Base-by-base conservation (phyloP, 2,329 filamentous ascomycete species). In the Pseudogymnoascus sp. region DNA sequence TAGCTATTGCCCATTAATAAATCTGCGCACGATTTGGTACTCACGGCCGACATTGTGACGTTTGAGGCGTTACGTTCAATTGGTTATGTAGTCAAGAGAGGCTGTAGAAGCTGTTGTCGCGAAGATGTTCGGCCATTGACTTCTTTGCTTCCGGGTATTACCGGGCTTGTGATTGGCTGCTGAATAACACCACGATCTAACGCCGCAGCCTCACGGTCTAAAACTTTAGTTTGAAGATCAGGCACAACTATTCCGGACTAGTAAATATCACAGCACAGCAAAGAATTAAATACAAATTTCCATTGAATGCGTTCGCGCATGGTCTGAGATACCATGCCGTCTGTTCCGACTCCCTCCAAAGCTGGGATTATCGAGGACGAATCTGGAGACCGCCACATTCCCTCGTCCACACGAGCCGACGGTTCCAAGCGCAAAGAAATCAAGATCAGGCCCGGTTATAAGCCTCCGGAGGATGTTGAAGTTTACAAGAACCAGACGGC, bases 351-450 rank as follows among this genome's bases (percentile, higher is more conserved):
- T 65, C 77, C 83, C 40, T 80, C 84, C 63, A 86, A 83, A 60
- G 80, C 90, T 42, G 90, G 90, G 69, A 93, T 93, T 72, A 88
- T 88, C 61, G 88, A 93, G 73, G 83, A 87, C 60, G 75, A 76
- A 67, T 90, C 85, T 69, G 96, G 95, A 72, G 85, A 92, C 73
- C 90, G 93, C 50, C 88, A 92, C 70, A 97, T 99, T 64, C 95
- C 95, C 26, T 85, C 93, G 46, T 97, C 93, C 0, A 80, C 86
- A 46, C 89, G 96, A 62, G 79, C 95, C 23, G 95, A 99, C 73
- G 95, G 95, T 64, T 91, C 89, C 60, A 90, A 90, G n/a, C 87
- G 95, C 63, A 96, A 90, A 73, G 93, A 96, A 72, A 97, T 97
- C 73, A 91, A 91, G 72, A 91, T 99, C 65, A 87, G 91, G 31